A percentile compares a stretch with the other conserved stretches of the same genome.
Evolutionary conservation across 805 yeast species (phyloP).

Genomic region (Tetrapisispora iriomotensis): DNA sequence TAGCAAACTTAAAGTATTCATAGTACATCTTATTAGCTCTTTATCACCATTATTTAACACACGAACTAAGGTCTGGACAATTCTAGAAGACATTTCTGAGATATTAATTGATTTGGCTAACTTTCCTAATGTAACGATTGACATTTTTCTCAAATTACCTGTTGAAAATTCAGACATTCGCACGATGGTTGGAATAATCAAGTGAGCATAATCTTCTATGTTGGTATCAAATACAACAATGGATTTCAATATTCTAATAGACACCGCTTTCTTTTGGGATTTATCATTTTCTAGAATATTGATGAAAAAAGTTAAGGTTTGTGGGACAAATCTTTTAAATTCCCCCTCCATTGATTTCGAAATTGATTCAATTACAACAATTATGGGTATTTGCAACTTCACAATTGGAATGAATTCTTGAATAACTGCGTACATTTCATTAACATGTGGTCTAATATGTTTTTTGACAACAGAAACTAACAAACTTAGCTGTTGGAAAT

Average conservation of each 20-base stretch:
- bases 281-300: conserved; percentile 68
- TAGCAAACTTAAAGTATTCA: conserved; percentile 72
- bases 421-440: conserved; percentile 63
- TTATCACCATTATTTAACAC: conserved; percentile 44
- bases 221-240: conserved; percentile 80
- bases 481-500: conserved; percentile 79
- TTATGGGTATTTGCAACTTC: conserved; percentile 65
- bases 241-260: conserved; percentile 68
- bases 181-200: conserved; percentile 79
- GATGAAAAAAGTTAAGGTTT: conserved; percentile 63
- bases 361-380: conserved; percentile 71
- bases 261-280: conserved; percentile 48
- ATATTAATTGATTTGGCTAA: conserved; percentile 62
- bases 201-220: conserved; percentile 79
- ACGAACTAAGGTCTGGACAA: conserved; percentile 76
- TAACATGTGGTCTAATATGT: conserved; percentile 76
- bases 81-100: conserved; percentile 82
- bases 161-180: conserved; percentile 67
- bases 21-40: conserved; percentile 53
- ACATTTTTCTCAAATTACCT: conserved; percentile 50
- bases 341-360: conserved; percentile 86
- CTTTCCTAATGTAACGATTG: conserved; percentile 77
- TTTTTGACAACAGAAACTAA: conserved; percentile 76
- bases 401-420: conserved; percentile 59
- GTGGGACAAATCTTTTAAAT: conserved; percentile 74